phyloP scores from a whole-genome alignment of 768 basidiomycete genomes.

The Tephrocybe sp. region DNA sequence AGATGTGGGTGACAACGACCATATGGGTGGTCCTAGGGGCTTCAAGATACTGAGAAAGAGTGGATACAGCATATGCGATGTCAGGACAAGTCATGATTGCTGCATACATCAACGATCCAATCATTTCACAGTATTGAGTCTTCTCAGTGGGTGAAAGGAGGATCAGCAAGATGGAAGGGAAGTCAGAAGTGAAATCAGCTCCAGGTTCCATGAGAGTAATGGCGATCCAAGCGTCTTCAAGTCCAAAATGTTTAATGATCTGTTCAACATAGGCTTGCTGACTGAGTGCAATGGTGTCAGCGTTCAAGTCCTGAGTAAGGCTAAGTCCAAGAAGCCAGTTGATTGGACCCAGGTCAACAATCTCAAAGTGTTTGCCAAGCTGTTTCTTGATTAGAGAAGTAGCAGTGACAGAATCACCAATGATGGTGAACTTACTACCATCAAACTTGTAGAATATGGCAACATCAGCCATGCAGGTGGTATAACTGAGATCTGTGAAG shows the following conservation, averaged over 20 bases:
- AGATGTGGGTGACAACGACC: background rate
- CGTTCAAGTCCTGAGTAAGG: constrained; percentile 15
- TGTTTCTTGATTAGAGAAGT: constrained; percentile 19
- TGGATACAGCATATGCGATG: constrained; percentile 9
- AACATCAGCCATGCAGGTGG: constrained; percentile 14
- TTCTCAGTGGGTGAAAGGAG: background rate
- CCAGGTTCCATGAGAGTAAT: constrained; percentile 8
- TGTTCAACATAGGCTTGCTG: constrained; percentile 18
- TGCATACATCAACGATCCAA: constrained; percentile 10
- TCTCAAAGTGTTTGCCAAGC: constrained; percentile 20
- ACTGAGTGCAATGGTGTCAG: constrained; percentile 18
- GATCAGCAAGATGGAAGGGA: constrained; percentile 2
- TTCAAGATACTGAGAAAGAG: constrained; percentile 5
- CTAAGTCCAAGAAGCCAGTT: constrained; percentile 21
- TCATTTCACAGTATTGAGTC: constrained; percentile 1
- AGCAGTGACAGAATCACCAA: constrained; percentile 7
- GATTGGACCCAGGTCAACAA: constrained; percentile 26
- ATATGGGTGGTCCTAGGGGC: background rate
- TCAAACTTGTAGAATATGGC: constrained; percentile 22
- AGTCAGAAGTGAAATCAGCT: constrained; percentile 1
- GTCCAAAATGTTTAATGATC: constrained; percentile 12
- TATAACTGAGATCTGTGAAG: constrained; percentile 5
- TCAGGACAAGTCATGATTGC: constrained; percentile 8
- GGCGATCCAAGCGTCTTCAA: constrained; percentile 4
- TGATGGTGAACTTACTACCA: constrained; percentile 19